These are phyloP conservation scores for Penicillium alfredii DNA, from an alignment of 495 filamentous ascomycete species.

Conservation along the genomic window DNA sequence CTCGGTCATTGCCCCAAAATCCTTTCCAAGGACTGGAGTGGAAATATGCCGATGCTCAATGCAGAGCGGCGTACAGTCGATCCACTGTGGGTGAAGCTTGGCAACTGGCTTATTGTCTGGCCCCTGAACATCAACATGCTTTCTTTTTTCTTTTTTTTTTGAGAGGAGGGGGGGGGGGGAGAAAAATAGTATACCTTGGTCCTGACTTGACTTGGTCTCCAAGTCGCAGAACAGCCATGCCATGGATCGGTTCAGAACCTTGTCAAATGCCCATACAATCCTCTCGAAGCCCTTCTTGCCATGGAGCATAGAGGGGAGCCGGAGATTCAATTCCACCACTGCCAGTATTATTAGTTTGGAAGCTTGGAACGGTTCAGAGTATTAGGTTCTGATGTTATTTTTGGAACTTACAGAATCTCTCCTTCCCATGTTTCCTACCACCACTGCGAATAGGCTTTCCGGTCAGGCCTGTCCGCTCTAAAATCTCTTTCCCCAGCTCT, in stretches of 20 bases:
- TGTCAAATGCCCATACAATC: constrained; percentile 76
- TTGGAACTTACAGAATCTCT: constrained; percentile 46
- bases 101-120: constrained; percentile 43
- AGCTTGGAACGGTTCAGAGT: background rate
- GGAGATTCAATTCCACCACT: constrained; percentile 81
- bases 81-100: constrained; percentile 47
- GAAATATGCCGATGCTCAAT: constrained; percentile 30
- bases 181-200: constrained; percentile 22
- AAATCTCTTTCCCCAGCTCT: constrained; percentile 75
- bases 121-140: constrained; percentile 1
- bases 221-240: constrained; percentile 81
- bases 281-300: constrained; percentile 90
- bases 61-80: constrained; percentile 24
- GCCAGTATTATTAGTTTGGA: constrained; percentile 5
- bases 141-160: background rate
- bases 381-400: background rate
- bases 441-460: constrained; percentile 61
- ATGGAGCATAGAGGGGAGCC: constrained; percentile 73
- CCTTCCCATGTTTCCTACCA: constrained; percentile 55
- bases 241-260: constrained; percentile 64
- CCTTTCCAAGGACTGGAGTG: constrained; percentile 44
- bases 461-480: constrained; percentile 76
- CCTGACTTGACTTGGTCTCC: constrained; percentile 15
- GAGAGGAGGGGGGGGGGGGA: no score
- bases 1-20: constrained; percentile 33